These are phyloP conservation scores for Lactuca saligna DNA, from an alignment of 129 eudicot species.

Conservation along the genomic window DNA sequence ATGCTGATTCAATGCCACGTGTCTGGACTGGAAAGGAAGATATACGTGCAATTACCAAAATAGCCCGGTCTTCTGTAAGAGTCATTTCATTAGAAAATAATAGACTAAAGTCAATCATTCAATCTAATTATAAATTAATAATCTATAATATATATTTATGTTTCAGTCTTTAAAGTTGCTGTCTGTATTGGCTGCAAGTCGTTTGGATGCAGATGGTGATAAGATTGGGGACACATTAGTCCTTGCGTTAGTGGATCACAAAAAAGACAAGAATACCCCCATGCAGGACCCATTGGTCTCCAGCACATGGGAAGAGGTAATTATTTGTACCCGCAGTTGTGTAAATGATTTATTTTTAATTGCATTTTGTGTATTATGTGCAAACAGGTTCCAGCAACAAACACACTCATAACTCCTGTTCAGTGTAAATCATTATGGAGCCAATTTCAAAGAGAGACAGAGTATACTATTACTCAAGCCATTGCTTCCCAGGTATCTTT, in stretches of 20 bases:
- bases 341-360: too few relatives aligned
- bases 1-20: slow-evolving; percentile 91
- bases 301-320: slow-evolving; percentile 86
- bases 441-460: slow-evolving; percentile 89
- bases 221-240: slow-evolving; percentile 73
- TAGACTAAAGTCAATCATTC: neutral
- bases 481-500: slow-evolving; percentile 68
- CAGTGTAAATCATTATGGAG: slow-evolving; percentile 96
- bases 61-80: slow-evolving; percentile 93
- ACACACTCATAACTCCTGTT: slow-evolving; percentile 85
- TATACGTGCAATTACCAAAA: slow-evolving; percentile 79
- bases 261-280: slow-evolving; percentile 39
- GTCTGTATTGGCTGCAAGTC: slow-evolving; percentile 74
- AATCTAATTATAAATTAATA: neutral
- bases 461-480: slow-evolving; percentile 91
- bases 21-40: slow-evolving; percentile 99
- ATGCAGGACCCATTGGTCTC: slow-evolving; percentile 72
- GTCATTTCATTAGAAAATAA: slow-evolving; percentile 9
- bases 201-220: slow-evolving; percentile 66
- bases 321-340: neutral
- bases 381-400: slow-evolving; percentile 75
- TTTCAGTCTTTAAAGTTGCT: slow-evolving; percentile 73
- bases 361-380: neutral
- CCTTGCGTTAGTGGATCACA: slow-evolving; percentile 64
- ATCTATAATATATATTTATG: slow-evolving; percentile 8